Percentiles rank a stretch among this genome's conserved stretches.
phyloP scores from a whole-genome alignment of 2,329 filamentous ascomycete genomes.

The Curvularia eragrostidis region DNA sequence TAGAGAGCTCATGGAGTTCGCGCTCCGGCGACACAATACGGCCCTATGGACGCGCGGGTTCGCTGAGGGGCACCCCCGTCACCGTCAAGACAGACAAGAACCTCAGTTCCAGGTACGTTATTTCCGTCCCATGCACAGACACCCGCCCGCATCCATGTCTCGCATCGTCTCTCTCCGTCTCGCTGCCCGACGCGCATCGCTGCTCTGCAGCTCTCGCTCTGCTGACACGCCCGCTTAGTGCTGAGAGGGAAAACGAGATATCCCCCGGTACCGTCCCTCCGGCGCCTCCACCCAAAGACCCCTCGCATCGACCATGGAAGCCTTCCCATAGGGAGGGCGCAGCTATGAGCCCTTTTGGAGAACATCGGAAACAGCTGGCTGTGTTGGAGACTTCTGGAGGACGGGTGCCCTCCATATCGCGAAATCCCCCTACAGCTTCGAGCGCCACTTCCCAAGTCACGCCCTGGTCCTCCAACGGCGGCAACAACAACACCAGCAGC shows the following conservation, averaged over 20 bases:
- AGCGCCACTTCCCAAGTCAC: conserved; percentile 60
- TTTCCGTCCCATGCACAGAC: conserved; percentile 18
- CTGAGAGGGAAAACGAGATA: conserved; percentile 56
- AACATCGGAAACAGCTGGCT: conserved; percentile 75
- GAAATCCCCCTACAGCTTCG: conserved; percentile 63
- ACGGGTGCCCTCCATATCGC: conserved; percentile 63
- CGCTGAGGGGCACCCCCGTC: conserved; percentile 48
- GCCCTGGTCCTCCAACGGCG: conserved; percentile 58
- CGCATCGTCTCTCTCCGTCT: conserved; percentile 32
- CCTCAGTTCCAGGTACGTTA: conserved; percentile 53
- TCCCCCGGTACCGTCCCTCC: conserved; percentile 49
- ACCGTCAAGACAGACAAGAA: conserved; percentile 65
- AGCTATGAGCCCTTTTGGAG: conserved; percentile 66
- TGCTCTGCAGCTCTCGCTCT: conserved; percentile 16
- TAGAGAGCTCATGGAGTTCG: conserved; percentile 71
- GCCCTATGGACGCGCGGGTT: conserved; percentile 48
- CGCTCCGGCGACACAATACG: conserved; percentile 71
- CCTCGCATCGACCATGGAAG: conserved; percentile 41
- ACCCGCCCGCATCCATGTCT: conserved; percentile 10
- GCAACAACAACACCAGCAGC: conserved; percentile 14
- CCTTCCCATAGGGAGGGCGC: conserved; percentile 62
- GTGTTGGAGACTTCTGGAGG: conserved; percentile 68
- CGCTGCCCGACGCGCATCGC: conserved; percentile 26
- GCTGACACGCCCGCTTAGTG: conserved; percentile 46
- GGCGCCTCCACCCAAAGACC: conserved; percentile 47